Conservation (phyloP, 1,284 basidiomycete species). For the Erythrobasidium hasegawianum region DNA sequence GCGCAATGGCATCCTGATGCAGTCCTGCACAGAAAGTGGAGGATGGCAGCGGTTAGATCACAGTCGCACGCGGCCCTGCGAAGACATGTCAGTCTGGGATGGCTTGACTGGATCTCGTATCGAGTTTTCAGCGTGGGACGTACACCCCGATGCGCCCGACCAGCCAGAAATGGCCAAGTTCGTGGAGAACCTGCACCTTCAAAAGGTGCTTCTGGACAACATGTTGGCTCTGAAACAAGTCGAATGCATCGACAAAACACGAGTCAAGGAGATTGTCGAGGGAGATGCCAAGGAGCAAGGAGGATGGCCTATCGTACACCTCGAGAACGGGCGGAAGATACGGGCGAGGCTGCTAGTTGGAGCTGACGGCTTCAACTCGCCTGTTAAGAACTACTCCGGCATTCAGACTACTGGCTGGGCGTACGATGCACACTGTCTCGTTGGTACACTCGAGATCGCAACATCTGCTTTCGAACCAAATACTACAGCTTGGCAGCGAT, state of each 20-base stretch:
- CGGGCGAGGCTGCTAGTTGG: conserved; percentile 75
- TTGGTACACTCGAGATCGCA: conserved; percentile 69
- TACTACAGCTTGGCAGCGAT: conserved; percentile 81
- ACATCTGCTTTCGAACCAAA: conserved; percentile 33
- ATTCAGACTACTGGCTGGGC: conserved; percentile 88
- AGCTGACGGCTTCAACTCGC: conserved; percentile 92
- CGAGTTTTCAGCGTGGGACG: conserved; percentile 60
- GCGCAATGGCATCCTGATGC: neutral
- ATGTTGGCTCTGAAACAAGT: conserved; percentile 59
- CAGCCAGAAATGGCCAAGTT: conserved; percentile 64
- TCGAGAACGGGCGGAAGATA: conserved; percentile 61
- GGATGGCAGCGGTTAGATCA: conserved; percentile 74
- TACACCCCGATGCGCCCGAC: conserved; percentile 47
- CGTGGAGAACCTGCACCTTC: conserved; percentile 86
- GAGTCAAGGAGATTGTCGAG: conserved; percentile 42
- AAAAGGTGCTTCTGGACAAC: conserved; percentile 68
- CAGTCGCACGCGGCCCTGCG: conserved; percentile 65
- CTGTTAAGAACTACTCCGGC: conserved; percentile 79
- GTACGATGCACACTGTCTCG: conserved; percentile 85
- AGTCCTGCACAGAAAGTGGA: conserved; percentile 61
- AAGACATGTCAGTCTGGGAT: conserved; percentile 90
- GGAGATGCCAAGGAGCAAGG: conserved; percentile 45
- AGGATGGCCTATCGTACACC: conserved; percentile 69
- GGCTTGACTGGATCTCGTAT: conserved; percentile 77
- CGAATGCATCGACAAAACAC: conserved; percentile 43